Evolutionary conservation across 805 yeast species (phyloP).

Genomic region (Dipodascus geniculatus): DNA sequence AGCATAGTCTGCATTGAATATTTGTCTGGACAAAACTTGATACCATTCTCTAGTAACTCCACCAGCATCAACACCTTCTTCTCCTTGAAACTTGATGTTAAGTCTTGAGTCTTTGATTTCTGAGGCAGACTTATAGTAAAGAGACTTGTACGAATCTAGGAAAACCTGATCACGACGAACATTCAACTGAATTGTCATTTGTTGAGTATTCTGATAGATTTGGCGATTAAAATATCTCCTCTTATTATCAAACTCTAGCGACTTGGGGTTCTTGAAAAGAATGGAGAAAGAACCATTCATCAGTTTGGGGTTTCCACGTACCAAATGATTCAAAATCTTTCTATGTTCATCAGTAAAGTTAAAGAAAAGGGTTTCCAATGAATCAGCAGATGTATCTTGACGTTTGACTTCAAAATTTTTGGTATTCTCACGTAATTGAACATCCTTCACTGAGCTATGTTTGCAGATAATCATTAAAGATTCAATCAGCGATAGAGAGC

Average conservation of each 20-base stretch:
- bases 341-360: constrained; percentile 83
- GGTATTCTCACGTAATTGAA: constrained; percentile 39
- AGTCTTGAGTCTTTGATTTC: constrained; percentile 63
- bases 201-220: constrained; percentile 35
- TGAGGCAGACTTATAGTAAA: constrained; percentile 66
- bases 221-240: constrained; percentile 71
- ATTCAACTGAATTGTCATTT: constrained; percentile 39
- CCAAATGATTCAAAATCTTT: constrained; percentile 81
- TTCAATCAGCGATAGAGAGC: constrained; percentile 76
- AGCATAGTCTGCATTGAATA: constrained; percentile 94
- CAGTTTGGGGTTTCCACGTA: constrained; percentile 76
- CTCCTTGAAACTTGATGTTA: constrained; percentile 80
- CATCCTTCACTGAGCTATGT: constrained; percentile 54
- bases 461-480: constrained; percentile 94
- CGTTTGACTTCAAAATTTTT: constrained; percentile 47
- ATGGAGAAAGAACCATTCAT: constrained; percentile 94
- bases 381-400: constrained; percentile 59
- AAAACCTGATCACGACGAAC: constrained; percentile 87
- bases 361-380: constrained; percentile 68
- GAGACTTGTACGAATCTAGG: constrained; percentile 73
- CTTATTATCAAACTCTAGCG: constrained; percentile 90
- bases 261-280: constrained; percentile 77
- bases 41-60: constrained; percentile 98
- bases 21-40: constrained; percentile 84
- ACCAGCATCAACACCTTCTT: constrained; percentile 96